These are phyloP conservation scores for Macrotyloma uniflorum DNA, from an alignment of 306 rosid species.

Conservation along the genomic window DNA sequence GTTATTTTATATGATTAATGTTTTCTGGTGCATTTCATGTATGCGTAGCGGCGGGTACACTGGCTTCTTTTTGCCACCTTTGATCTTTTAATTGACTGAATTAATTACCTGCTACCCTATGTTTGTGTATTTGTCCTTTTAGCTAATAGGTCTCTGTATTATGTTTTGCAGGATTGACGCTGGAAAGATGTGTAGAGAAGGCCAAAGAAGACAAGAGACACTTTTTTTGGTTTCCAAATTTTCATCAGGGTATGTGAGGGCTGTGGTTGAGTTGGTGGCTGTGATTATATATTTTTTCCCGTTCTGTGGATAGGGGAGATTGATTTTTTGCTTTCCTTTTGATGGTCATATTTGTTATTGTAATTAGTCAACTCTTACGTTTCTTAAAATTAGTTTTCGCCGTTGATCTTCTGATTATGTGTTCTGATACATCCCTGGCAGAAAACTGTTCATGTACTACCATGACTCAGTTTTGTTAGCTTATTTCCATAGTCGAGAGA, in stretches of 20 bases:
- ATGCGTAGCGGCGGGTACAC: neutral
- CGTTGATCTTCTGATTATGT: slow-evolving; percentile 21
- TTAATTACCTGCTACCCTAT: slow-evolving; percentile 7
- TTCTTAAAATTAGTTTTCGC: slow-evolving; percentile 30
- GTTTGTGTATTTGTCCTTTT: neutral
- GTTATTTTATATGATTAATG: neutral
- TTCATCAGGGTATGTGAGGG: slow-evolving; percentile 35
- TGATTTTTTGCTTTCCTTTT: slow-evolving; percentile 20
- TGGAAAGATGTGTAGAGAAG: slow-evolving; percentile 30
- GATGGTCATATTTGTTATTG: slow-evolving; percentile 42
- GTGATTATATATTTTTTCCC: slow-evolving; percentile 42
- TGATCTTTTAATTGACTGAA: neutral
- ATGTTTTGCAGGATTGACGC: slow-evolving; percentile 52
- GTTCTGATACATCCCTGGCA: slow-evolving; percentile 10
- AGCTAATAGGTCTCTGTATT: slow-evolving; percentile 22
- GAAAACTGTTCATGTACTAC: neutral
- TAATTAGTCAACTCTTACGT: slow-evolving; percentile 50
- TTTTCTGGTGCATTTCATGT: neutral
- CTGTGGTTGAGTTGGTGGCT: slow-evolving; percentile 28
- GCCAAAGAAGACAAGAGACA: slow-evolving; percentile 31
- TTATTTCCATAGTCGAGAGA: neutral
- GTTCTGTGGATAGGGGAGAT: slow-evolving; percentile 37
- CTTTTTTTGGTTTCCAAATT: neutral
- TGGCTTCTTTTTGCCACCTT: neutral
- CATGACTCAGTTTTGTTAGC: slow-evolving; percentile 25